Base-by-base conservation (phyloP, 106 monocot genomes). In the Posidonia australis region DNA sequence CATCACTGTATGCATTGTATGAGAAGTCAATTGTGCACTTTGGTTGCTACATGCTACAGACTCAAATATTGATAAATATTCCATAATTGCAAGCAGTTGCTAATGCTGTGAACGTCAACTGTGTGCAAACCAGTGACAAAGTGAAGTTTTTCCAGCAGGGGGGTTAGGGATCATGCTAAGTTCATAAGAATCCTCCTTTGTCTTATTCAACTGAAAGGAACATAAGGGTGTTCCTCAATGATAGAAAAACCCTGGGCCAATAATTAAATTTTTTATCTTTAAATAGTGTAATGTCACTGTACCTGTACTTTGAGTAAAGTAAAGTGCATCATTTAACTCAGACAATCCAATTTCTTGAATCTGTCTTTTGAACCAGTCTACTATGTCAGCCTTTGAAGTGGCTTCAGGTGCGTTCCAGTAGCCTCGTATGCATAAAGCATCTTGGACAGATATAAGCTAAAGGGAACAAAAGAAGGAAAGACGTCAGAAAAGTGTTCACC, bases 251-350 rank as follows among this genome's bases (percentile, higher is more conserved):
- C 13, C 16, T 17, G 3, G 5, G 10, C n/a, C 51, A 5, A 58
- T 25, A 21, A 18, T 58, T 31, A 58, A 29, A 13, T 27, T 26
- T 29, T 29, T 58, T 2, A 30, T 29, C 11, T 29, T 29, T 12
- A 58, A 46, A 23, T 43, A 6, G 21, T 19, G 44, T 27, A 14
- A 65, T 21, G 10, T 24, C 19, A 44, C 25, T 25, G 58, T 78
- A 93, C 93, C 89, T 70, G 76, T 54, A 43, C 14, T 64, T 68
- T 81, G 69, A 26, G 93, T 89, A 64, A 89, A 89, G 67, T 93
- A 93, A 13, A 93, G 54, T 32, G 70, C 60, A 0, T 89, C 86
- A 44, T 69, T 78, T 51, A 89, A 20, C 28, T 76, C 72, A 29
- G 75, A 49, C 51, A 93, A 72, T 13, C 89, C 89, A 52, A 70